Evolutionary conservation across 371 early-diverging fungal species (phyloP).

Genomic region (Syncephalastrum contaminatum): DNA sequence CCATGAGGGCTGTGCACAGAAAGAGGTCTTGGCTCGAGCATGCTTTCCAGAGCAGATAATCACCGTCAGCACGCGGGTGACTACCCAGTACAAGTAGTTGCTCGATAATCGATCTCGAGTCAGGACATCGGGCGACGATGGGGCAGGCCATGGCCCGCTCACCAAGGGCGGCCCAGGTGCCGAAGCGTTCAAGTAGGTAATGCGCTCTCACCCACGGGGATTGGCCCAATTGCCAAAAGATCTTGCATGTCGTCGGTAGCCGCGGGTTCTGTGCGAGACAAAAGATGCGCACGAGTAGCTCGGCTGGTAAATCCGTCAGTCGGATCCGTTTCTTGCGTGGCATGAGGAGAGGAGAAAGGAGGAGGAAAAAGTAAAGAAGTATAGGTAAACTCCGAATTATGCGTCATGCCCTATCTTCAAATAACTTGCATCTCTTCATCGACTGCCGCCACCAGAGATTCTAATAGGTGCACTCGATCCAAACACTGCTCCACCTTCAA

Average conservation of each 20-base stretch:
- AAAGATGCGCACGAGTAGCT: constrained; percentile 34
- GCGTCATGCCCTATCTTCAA: no score
- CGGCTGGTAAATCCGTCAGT: constrained; percentile 21
- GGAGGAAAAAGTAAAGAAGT: no score
- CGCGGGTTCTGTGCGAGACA: constrained; percentile 35
- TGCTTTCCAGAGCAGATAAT: constrained; percentile 26
- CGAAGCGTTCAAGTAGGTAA: constrained; percentile 34
- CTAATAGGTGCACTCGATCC: no score
- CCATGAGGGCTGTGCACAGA: constrained; percentile 19
- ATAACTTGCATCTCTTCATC: no score
- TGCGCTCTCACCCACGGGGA: constrained; percentile 25
- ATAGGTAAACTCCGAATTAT: no score
- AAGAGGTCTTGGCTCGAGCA: constrained; percentile 17
- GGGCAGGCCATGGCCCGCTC: constrained; percentile 22
- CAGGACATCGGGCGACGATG: constrained; percentile 15
- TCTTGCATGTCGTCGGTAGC: constrained; percentile 14
- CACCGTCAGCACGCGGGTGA: constrained; percentile 29
- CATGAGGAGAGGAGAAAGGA: no score
- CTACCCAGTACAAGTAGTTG: constrained; percentile 21
- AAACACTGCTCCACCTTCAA: no score
- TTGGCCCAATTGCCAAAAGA: constrained; percentile 25
- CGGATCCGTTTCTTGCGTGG: no score
- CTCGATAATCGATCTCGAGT: constrained; percentile 9
- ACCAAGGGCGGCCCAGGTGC: constrained; percentile 24
- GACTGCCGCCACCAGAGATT: no score